Percentiles rank a stretch among this genome's conserved stretches.
These are phyloP conservation scores for Colletotrichum sp. DNA, from an alignment of 2,329 filamentous ascomycete species.

Conservation along the genomic window DNA sequence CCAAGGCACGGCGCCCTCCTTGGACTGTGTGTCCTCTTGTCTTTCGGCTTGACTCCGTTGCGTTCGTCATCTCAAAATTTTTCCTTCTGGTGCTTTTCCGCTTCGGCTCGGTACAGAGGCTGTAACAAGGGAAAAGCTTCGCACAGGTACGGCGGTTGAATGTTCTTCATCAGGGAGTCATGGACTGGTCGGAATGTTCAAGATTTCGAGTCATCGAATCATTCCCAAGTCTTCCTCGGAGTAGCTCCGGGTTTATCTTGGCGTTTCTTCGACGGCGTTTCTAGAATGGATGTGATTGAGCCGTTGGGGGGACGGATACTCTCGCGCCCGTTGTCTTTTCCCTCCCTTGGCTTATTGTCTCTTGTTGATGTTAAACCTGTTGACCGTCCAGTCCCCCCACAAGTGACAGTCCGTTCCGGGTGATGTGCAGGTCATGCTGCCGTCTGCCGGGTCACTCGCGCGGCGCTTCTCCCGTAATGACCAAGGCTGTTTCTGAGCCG, in stretches of 20 bases:
- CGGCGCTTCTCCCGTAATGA: background rate
- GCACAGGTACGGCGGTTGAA: background rate
- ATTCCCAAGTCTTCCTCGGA: background rate
- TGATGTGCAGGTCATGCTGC: background rate
- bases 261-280: constrained; percentile 4
- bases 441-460: background rate
- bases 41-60: background rate
- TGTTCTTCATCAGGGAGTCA: background rate
- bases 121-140: background rate
- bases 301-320: background rate
- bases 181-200: background rate
- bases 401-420: background rate
- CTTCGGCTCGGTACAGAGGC: background rate
- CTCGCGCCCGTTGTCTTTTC: background rate
- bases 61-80: background rate
- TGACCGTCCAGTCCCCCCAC: background rate
- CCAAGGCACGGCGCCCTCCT: background rate
- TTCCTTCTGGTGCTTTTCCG: background rate
- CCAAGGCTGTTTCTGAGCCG: background rate
- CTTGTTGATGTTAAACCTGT: background rate
- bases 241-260: constrained; percentile 1
- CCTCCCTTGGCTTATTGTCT: background rate
- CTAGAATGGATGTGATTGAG: constrained; percentile 3
- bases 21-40: background rate
- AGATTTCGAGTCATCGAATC: background rate